Evolutionary conservation across 2,329 filamentous ascomycete species (phyloP), one percentile per base, ranked within the genome.

Genomic region (Diaporthe australafricana): DNA sequence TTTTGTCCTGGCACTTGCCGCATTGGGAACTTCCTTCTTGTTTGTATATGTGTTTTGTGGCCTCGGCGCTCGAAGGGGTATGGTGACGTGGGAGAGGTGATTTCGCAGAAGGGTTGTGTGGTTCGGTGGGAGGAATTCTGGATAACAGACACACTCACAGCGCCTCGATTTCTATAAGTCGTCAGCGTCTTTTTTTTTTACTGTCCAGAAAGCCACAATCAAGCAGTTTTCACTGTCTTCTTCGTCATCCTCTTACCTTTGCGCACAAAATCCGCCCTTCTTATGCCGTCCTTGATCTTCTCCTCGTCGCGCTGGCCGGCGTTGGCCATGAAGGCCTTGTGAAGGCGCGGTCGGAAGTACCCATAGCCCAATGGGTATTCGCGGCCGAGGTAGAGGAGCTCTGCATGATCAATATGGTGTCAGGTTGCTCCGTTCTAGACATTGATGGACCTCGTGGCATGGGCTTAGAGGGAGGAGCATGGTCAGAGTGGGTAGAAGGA

Each of bases 271-370:
- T 97, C 90, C 0, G 95, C 96, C 73, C 92, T 87, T 50, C 89
- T 87, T 70, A 99, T 94, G 0, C 91, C 93, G 73, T 91, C 87
- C 52, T 87, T 87, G 63, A 99, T 98, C 77, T 94, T 87, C 9
- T 88, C 89, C 74, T 96, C 92, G 76, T 96, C 91, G 2, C 85
- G 87, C 71, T 98, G 79, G 50, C 87, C 82, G 2, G 91, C 89
- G 76, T 97, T 94, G 57, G 90, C 90, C 75, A 91, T 89, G 83
- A 98, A 99, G 0, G 96, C 96, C 73, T 91, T 90, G 83, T 98
- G 95, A 12, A 98, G 85, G 2, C 95, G 90, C 9, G 90, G 89
- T 14, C 93, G 90, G 80, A 97, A 98, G 83, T 95, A 98, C 38
- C 86, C 83, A 75, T 83, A 97, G 57, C 96, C 96, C 20, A 93